A percentile compares a stretch with the other conserved stretches of the same genome.
Conservation (phyloP, 768 basidiomycete species). For the Tephrocybe sp. region DNA sequence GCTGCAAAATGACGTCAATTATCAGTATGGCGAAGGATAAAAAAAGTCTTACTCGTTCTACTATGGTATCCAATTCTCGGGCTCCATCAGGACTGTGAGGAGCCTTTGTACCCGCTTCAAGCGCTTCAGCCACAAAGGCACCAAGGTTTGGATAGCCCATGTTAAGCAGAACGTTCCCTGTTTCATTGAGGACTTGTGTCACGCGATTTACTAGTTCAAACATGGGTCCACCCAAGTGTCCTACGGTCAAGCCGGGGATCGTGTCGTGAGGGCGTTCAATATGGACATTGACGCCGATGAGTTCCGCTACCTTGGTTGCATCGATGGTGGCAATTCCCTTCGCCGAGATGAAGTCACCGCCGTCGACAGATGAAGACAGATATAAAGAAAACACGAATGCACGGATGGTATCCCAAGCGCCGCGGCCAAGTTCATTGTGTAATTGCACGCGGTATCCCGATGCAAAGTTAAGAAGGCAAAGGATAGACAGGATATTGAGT, state of each 20-base stretch:
- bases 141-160: constrained; percentile 71
- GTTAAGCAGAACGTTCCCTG: constrained; percentile 60
- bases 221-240: constrained; percentile 72
- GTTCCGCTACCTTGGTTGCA: constrained; percentile 60
- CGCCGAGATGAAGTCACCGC: constrained; percentile 62
- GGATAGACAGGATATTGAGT: constrained; percentile 75
- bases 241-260: constrained; percentile 68
- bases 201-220: constrained; percentile 73
- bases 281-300: constrained; percentile 70
- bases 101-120: constrained; percentile 50
- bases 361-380: constrained; percentile 57
- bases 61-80: constrained; percentile 50
- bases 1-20: constrained; percentile 39
- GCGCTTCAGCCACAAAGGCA: constrained; percentile 64
- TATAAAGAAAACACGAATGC: constrained; percentile 72
- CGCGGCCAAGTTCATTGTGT: constrained; percentile 68
- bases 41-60: constrained; percentile 53
- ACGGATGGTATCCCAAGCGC: constrained; percentile 82
- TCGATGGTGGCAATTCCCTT: constrained; percentile 57
- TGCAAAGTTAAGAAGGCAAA: constrained; percentile 80
- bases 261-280: constrained; percentile 67
- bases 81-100: constrained; percentile 22
- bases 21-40: constrained; percentile 2
- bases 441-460: constrained; percentile 78
- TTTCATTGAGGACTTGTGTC: constrained; percentile 62